These are phyloP conservation scores for Cucumis melo DNA, from an alignment of 306 rosid species.

Conservation along the genomic window DNA sequence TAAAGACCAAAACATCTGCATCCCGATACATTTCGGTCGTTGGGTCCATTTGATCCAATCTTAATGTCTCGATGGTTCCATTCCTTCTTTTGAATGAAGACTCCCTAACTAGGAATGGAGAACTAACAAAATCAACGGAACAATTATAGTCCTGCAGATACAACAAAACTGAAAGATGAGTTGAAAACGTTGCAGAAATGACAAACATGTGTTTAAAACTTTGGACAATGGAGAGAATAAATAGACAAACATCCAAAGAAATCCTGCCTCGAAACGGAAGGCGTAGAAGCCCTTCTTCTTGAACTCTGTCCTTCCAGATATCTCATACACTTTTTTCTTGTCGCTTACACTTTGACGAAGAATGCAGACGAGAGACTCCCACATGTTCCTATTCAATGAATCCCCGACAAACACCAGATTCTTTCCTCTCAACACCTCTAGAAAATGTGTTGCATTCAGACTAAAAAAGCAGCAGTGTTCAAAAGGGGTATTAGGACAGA, in stretches of 20 bases:
- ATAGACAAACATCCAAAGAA: not conserved
- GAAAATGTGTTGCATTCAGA: slow-evolving; percentile 80
- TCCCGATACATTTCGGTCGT: slow-evolving; percentile 54
- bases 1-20: slow-evolving; percentile 75
- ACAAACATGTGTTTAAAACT: not conserved
- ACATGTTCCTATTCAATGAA: slow-evolving; percentile 90
- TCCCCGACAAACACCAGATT: slow-evolving; percentile 83
- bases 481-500: not conserved
- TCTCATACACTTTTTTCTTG: slow-evolving; percentile 60
- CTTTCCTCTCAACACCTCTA: slow-evolving; percentile 66
- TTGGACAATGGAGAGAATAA: not conserved
- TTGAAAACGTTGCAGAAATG: not conserved
- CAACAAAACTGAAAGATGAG: not conserved
- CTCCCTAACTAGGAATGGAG: slow-evolving; percentile 80
- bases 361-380: slow-evolving; percentile 86
- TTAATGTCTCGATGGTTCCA: slow-evolving; percentile 60
- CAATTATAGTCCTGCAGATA: slow-evolving; percentile 70
- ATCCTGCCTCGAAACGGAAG: slow-evolving; percentile 83
- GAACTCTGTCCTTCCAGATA: slow-evolving; percentile 66
- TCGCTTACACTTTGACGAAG: slow-evolving; percentile 46
- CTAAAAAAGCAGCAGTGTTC: slow-evolving; percentile 25
- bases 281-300: slow-evolving; percentile 77
- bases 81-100: slow-evolving; percentile 45
- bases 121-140: slow-evolving; percentile 71
- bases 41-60: slow-evolving; percentile 87